Base-by-base conservation (phyloP, 116 monocot species). In the Zostera marina region DNA sequence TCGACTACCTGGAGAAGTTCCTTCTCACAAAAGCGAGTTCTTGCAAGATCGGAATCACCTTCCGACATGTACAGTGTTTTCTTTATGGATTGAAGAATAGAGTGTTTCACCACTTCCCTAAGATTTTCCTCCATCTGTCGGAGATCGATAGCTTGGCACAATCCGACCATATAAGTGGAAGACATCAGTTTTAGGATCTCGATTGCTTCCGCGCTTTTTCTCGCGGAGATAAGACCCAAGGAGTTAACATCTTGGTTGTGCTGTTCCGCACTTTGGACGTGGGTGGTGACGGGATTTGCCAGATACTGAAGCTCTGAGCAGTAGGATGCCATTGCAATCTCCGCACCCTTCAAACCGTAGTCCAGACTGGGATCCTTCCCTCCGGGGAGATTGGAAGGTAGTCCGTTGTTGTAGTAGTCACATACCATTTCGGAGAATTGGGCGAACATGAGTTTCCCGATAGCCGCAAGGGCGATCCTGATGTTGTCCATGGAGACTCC, bases 1-100 rank as follows among this genome's bases (percentile, higher is more conserved):
- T 81, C 81, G 7, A 74, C 54, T 26, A 81, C 77, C 39, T 59
- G 64, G 19, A 76, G 19, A 19, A 81, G 45, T 43, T 76, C 77
- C 52, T 68, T 76, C 66, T 81, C 81, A 52, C 69, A 76, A 65
- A 81, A 59, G 5, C 59, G 59, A 17, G 59, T 41, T 19, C 70
- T 63, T 11, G 56, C 56, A 16, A 80, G 62, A 11, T n/a, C n/a
- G n/a, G 42, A 51, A 5, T 66, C 75, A 58, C 69, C 56, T 11
- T 41, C 54, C 16, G 16, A 16, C 7, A 22, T 23, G 61, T 54
- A 61, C 8, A 69, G 23, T 1, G 54, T 54, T 53, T 69, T 69
- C 53, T 23, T 41, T 9, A 42, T 40, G 10, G 64, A 10, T 41
- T 64, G 40, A 12, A 19, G 11, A 9, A 64, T 42, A 11, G 47